These are phyloP conservation scores for Ceratopteris richardii DNA, from an alignment of 75 land plant genomes.

Conservation along the genomic window DNA sequence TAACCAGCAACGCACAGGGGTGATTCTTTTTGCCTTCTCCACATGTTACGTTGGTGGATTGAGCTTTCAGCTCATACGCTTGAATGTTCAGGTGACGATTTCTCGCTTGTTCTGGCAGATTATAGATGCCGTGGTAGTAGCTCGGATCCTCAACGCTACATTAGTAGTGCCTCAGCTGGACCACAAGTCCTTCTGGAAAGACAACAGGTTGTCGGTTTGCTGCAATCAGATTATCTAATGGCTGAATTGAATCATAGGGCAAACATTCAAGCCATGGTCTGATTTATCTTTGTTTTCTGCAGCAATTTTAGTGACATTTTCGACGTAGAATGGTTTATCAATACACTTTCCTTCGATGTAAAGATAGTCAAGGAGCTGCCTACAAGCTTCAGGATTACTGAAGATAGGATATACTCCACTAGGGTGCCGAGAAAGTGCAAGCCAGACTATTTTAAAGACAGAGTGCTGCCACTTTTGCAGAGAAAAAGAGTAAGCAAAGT, in stretches of 20 bases:
- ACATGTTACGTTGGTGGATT: background rate
- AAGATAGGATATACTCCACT: constrained; percentile 67
- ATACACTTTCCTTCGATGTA: constrained; percentile 72
- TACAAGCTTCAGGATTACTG: constrained; percentile 46
- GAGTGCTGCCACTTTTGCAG: constrained; percentile 74
- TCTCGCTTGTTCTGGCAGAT: constrained; percentile 10
- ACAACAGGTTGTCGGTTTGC: constrained; percentile 19
- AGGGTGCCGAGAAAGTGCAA: constrained; percentile 91
- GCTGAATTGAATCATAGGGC: background rate
- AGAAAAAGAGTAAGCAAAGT: constrained; percentile 57
- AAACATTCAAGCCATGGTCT: background rate
- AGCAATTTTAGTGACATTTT: constrained; percentile 87
- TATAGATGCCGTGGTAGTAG: constrained; percentile 31
- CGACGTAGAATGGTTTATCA: constrained; percentile 90
- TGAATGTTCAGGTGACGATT: background rate
- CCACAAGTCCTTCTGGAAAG: constrained; percentile 31
- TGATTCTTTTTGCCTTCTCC: constrained; percentile 14
- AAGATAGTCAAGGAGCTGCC: constrained; percentile 72
- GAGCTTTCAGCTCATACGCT: background rate
- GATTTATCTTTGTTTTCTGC: constrained; percentile 20
- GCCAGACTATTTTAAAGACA: constrained; percentile 65
- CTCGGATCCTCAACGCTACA: constrained; percentile 27
- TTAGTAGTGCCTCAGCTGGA: constrained; percentile 25
- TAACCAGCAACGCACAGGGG: constrained; percentile 94
- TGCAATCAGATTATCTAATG: background rate